Evolutionary conservation across 2,329 filamentous ascomycete genomes (phyloP).

Genomic region (Chlorencoelia australis): DNA sequence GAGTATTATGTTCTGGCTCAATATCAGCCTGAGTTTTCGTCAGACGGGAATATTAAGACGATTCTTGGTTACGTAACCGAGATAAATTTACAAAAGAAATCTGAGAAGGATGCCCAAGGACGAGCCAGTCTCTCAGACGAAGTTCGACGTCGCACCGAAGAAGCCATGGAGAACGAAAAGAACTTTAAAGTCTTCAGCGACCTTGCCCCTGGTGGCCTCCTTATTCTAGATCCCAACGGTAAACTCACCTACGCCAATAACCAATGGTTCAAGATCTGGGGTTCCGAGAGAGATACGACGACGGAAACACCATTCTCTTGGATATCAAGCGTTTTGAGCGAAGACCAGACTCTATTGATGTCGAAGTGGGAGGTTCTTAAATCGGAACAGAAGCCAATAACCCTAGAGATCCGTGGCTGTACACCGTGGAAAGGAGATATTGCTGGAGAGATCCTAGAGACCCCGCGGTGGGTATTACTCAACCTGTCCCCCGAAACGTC

Average conservation of each 20-base stretch:
- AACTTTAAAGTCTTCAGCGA: constrained; percentile 75
- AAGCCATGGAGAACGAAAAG: constrained; percentile 57
- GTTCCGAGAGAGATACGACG: not conserved
- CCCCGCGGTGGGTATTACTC: constrained; percentile 72
- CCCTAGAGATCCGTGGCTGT: constrained; percentile 5
- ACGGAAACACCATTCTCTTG: not conserved
- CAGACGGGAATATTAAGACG: constrained; percentile 53
- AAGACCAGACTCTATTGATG: constrained; percentile 3
- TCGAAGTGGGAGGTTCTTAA: constrained; percentile 7
- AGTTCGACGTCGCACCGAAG: constrained; percentile 50
- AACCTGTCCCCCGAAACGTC: constrained; percentile 66
- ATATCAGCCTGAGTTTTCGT: constrained; percentile 60
- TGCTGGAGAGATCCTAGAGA: constrained; percentile 49
- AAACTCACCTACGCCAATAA: constrained; percentile 7
- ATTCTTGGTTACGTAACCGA: constrained; percentile 75
- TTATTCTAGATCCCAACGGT: constrained; percentile 8
- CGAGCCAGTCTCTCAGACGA: constrained; percentile 67
- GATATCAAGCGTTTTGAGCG: constrained; percentile 1
- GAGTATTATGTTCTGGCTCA: constrained; percentile 70
- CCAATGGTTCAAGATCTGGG: constrained; percentile 8
- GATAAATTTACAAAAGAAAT: constrained; percentile 74
- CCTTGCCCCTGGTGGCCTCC: constrained; percentile 53
- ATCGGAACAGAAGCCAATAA: constrained; percentile 1
- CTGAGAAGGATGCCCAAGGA: constrained; percentile 72
- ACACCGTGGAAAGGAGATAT: constrained; percentile 37